phyloP scores from a whole-genome alignment of 345 rosid genomes.

The Corymbia maculata region DNA sequence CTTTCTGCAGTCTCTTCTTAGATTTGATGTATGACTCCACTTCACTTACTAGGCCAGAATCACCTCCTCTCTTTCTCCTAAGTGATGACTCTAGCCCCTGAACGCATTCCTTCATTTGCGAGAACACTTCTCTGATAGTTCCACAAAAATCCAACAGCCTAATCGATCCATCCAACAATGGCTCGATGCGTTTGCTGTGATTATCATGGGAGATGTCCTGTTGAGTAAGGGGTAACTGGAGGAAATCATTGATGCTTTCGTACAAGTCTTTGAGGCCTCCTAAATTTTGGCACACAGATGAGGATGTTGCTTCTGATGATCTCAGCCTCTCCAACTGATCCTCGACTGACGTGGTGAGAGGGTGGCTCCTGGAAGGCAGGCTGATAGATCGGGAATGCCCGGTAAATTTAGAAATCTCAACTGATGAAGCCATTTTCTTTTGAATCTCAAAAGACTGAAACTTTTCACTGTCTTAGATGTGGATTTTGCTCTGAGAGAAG shows the following conservation, averaged over 20 bases:
- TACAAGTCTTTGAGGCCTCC: neutral
- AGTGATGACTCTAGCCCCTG: neutral
- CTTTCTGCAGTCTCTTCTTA: slow-evolving; percentile 2
- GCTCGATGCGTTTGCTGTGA: neutral
- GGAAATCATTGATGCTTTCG: neutral
- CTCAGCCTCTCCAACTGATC: slow-evolving; percentile 7
- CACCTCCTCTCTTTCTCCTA: neutral
- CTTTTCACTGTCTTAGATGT: neutral
- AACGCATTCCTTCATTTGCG: neutral
- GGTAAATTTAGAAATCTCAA: neutral
- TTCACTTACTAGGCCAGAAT: neutral
- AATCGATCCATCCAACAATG: slow-evolving; percentile 5
- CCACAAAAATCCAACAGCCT: slow-evolving; percentile 8
- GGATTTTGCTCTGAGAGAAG: neutral
- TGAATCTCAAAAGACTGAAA: neutral
- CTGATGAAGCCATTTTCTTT: neutral
- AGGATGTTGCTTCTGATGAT: slow-evolving; percentile 3
- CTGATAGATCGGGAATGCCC: slow-evolving; percentile 12
- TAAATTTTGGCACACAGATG: neutral
- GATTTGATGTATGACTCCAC: neutral
- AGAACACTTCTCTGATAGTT: neutral
- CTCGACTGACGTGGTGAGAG: neutral
- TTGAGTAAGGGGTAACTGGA: slow-evolving; percentile 1
- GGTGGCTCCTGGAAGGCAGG: slow-evolving; percentile 15
- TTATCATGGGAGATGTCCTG: neutral